Evolutionary conservation across 148 eudicot species (phyloP), one percentile per base, ranked within the genome.

Genomic region (Heliosperma pusillum): DNA sequence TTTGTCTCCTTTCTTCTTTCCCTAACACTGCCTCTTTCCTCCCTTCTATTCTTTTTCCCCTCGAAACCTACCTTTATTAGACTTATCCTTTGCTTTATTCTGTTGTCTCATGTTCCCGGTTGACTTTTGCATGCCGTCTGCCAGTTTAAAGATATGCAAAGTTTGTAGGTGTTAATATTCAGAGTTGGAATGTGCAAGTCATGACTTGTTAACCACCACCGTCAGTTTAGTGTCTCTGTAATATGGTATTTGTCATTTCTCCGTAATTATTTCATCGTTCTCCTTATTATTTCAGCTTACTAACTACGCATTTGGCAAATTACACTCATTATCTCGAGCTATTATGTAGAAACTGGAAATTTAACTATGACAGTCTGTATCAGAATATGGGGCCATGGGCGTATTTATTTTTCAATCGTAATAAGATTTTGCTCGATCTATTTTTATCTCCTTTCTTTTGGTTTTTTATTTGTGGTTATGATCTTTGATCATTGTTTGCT

Each of bases 1-100:
- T 95, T 95, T 90, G 99, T 95, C 81, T 95, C 88, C 91, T 95
- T 95, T 92, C 92, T 92, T 90, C 92, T 86, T 89, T 87, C 85
- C 95, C 94, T 89, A 91, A 87, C 88, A 80, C 99, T 89, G 77
- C 83, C 96, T 88, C 89, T 86, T 83, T 86, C 93, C 86, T 79
- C 89, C 91, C 88, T 92, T 70, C 79, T 85, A 72, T 79, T 88
- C 89, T 83, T 80, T 83, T 87, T 70, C 82, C 83, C 81, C 81
- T 90, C 89, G 83, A 64, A 71, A 86, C 87, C 87, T 87, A 75
- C 80, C 83, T 59, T 77, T 83, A 50, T 76, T 74, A 30, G 89
- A 83, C 77, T 75, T 80, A 57, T 70, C 26, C 26, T 75, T 80
- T 88, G 79, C 60, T 83, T 83, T 75, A 50, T 82, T 56, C 56